phyloP scores from a whole-genome alignment of 495 filamentous ascomycete genomes.

The Cetradonia linearis region DNA sequence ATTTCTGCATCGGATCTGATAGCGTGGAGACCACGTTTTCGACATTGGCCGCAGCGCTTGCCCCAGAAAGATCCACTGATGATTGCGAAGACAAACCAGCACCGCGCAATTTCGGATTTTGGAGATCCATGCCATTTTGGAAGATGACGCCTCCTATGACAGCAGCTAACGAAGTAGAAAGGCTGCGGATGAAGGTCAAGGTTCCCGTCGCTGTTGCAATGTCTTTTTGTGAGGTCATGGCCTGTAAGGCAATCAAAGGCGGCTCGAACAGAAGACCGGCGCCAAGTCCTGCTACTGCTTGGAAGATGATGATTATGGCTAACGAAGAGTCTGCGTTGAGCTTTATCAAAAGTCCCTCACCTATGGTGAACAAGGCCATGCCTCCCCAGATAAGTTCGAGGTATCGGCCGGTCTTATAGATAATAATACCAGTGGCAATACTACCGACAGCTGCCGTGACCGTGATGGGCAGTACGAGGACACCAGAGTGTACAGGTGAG shows the following conservation, averaged over 20 bases:
- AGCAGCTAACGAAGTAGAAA: conserved; percentile 27
- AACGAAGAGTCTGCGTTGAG: conserved; percentile 31
- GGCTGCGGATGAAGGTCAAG: conserved; percentile 61
- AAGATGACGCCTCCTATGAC: conserved; percentile 68
- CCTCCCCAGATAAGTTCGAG: conserved; percentile 46
- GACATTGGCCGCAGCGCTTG: conserved; percentile 44
- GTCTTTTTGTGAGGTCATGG: conserved; percentile 55
- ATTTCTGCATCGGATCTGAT: conserved; percentile 34
- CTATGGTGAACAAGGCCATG: conserved; percentile 36
- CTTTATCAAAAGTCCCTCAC: conserved; percentile 44
- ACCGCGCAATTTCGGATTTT: conserved; percentile 30
- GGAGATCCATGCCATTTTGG: conserved; percentile 47
- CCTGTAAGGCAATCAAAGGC: conserved; percentile 71
- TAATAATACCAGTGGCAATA: conserved; percentile 42
- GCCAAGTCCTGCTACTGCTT: conserved; percentile 52
- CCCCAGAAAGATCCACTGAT: conserved; percentile 36
- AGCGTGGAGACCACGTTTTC: conserved; percentile 34
- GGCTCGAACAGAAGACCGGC: conserved; percentile 42
- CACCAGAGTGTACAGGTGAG: conserved; percentile 42
- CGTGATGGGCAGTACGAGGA: conserved; percentile 44
- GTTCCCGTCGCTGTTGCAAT: conserved; percentile 70
- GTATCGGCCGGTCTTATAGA: conserved; percentile 53
- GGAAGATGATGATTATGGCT: conserved; percentile 40
- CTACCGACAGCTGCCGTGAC: conserved; percentile 41
- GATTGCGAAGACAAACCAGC: conserved; percentile 37